These are phyloP conservation scores for Aegilops longissima DNA, from an alignment of 176 grass and related monocot genomes.

Conservation along the genomic window DNA sequence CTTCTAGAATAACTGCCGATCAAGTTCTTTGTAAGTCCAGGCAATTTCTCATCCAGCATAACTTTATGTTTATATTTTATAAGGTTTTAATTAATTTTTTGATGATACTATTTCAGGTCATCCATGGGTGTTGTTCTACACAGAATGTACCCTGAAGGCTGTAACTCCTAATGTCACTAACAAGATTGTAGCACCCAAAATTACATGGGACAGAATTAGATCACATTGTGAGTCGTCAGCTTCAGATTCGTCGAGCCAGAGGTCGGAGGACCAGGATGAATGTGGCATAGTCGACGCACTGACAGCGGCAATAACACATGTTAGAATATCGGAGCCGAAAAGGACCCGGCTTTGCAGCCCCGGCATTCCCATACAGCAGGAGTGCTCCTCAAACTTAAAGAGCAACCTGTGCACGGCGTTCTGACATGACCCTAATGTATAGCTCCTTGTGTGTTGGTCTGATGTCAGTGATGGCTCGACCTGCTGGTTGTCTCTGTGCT, in stretches of 20 bases:
- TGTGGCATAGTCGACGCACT: constrained; percentile 69
- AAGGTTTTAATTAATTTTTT: constrained; percentile 9
- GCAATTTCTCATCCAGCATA: background rate
- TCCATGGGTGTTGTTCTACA: constrained; percentile 77
- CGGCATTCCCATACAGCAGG: constrained; percentile 44
- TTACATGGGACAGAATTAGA: constrained; percentile 40
- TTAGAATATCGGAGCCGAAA: constrained; percentile 73
- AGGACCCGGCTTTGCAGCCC: constrained; percentile 61
- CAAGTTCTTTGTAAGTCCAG: constrained; percentile 69
- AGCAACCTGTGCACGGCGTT: constrained; percentile 75
- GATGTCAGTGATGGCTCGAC: background rate
- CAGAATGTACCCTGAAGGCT: constrained; percentile 51
- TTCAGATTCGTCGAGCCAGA: constrained; percentile 43
- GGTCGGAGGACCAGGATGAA: constrained; percentile 55
- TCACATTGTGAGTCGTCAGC: constrained; percentile 38
- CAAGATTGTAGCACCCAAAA: constrained; percentile 35
- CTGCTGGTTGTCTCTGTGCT: constrained; percentile 2
- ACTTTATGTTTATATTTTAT: background rate
- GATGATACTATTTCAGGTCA: constrained; percentile 62
- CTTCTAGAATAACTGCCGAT: constrained; percentile 59
- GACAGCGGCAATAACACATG: constrained; percentile 60
- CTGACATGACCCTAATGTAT: constrained; percentile 36
- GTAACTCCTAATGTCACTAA: constrained; percentile 48
- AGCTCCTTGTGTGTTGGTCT: constrained; percentile 35
- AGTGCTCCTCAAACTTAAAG: constrained; percentile 70